A percentile compares a stretch with the other conserved stretches of the same genome.
These are phyloP conservation scores for Zychaea mexicana DNA, from an alignment of 371 early-diverging fungal genomes.

Conservation along the genomic window DNA sequence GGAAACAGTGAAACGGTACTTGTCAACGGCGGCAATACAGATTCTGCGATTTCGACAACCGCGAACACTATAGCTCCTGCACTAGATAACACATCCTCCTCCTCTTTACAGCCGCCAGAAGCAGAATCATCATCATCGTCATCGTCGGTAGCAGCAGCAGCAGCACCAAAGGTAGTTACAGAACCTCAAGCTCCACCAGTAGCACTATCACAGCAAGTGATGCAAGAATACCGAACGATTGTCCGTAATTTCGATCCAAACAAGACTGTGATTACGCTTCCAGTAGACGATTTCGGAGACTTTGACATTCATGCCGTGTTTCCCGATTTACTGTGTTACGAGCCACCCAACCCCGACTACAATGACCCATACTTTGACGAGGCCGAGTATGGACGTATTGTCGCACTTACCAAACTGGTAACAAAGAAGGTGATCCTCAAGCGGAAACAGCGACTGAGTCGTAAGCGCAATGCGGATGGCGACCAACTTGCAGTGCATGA, in stretches of 20 bases:
- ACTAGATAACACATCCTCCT: neutral
- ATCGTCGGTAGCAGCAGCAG: neutral
- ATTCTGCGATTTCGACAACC: no score
- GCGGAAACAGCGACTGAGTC: conserved; percentile 37
- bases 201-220: conserved; percentile 4
- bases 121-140: neutral
- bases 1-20: neutral
- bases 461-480: conserved; percentile 44
- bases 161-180: neutral
- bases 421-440: conserved; percentile 45
- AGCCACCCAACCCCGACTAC: conserved; percentile 49
- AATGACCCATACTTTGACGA: conserved; percentile 51
- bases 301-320: conserved; percentile 43
- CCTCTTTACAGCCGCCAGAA: neutral
- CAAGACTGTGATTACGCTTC: conserved; percentile 14
- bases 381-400: conserved; percentile 38
- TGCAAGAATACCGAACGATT: conserved; percentile 13
- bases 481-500: conserved; percentile 22
- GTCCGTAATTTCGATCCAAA: conserved; percentile 17
- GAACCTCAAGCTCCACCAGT: neutral
- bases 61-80: no score
- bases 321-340: conserved; percentile 50
- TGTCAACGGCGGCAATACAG: no score
- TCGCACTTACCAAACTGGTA: conserved; percentile 40
- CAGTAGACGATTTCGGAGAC: conserved; percentile 21